These are phyloP conservation scores for Mycena filopes DNA, from an alignment of 768 basidiomycete genomes.

Conservation along the genomic window DNA sequence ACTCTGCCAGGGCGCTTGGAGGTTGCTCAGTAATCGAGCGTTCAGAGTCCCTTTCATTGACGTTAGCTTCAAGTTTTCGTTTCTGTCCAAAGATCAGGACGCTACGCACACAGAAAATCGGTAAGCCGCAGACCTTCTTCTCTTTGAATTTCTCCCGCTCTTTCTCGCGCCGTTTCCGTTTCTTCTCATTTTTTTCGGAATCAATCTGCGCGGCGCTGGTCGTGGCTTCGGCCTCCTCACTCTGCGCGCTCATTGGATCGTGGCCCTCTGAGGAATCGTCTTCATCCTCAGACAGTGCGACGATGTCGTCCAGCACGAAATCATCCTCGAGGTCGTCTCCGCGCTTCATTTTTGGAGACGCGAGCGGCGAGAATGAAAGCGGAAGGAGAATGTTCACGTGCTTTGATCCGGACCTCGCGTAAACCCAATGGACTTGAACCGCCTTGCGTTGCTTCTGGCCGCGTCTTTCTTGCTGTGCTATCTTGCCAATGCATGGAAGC, in stretches of 20 bases:
- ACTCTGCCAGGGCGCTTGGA: slow-evolving; percentile 67
- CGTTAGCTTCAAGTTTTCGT: slow-evolving; percentile 65
- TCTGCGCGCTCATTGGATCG: slow-evolving; percentile 35
- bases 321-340: slow-evolving; percentile 90
- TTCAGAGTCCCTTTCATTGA: slow-evolving; percentile 47
- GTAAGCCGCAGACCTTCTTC: slow-evolving; percentile 57
- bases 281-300: slow-evolving; percentile 74
- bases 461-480: neutral
- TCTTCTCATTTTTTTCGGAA: slow-evolving; percentile 56
- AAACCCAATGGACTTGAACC: neutral
- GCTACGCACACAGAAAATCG: neutral
- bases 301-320: slow-evolving; percentile 75
- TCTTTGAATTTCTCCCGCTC: slow-evolving; percentile 74
- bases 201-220: slow-evolving; percentile 22
- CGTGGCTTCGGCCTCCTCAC: slow-evolving; percentile 37
- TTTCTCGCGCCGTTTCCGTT: slow-evolving; percentile 78
- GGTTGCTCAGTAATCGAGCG: slow-evolving; percentile 66
- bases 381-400: neutral
- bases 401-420: neutral
- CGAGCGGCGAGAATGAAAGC: slow-evolving; percentile 16
- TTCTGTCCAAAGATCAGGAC: slow-evolving; percentile 55
- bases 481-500: too few species aligned
- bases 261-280: slow-evolving; percentile 46
- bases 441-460: neutral
- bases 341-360: slow-evolving; percentile 43